Evolutionary conservation across 2,329 filamentous ascomycete species (phyloP).

Genomic region (Fonsecaea nubica): DNA sequence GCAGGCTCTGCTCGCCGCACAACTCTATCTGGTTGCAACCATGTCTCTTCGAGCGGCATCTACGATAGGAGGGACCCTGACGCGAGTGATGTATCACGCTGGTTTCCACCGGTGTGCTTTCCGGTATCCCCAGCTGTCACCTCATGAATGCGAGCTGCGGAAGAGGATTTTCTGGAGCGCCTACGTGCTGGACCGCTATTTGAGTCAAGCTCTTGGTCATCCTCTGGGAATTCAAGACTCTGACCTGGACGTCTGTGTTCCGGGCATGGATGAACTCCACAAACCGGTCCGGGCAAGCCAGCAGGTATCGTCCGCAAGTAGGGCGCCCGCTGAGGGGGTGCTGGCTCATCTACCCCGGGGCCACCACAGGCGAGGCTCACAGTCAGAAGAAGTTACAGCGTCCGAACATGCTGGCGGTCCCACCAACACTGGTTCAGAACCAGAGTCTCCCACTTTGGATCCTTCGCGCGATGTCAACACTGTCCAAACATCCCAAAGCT

Average conservation of each 20-base stretch:
- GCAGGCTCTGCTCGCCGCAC: conserved; percentile 61
- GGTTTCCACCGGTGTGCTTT: conserved; percentile 65
- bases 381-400: not conserved
- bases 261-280: conserved; percentile 25
- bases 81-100: conserved; percentile 63
- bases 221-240: conserved; percentile 63
- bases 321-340: conserved; percentile 10
- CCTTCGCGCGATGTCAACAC: not conserved
- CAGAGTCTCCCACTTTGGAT: not conserved
- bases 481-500: not conserved
- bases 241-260: conserved; percentile 62
- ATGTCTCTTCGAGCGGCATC: conserved; percentile 64
- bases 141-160: conserved; percentile 56
- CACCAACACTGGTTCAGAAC: not conserved
- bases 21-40: conserved; percentile 63
- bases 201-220: conserved; percentile 63
- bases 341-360: conserved; percentile 20
- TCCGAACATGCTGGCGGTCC: not conserved
- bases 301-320: not conserved
- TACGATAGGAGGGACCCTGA: conserved; percentile 61
- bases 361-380: not conserved
- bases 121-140: conserved; percentile 59
- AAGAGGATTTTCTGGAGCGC: conserved; percentile 64
- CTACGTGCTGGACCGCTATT: conserved; percentile 62
- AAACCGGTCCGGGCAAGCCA: conserved; percentile 13